Conservation (phyloP, 2,329 filamentous ascomycete species). For the Ceratocystis alfenasii region DNA sequence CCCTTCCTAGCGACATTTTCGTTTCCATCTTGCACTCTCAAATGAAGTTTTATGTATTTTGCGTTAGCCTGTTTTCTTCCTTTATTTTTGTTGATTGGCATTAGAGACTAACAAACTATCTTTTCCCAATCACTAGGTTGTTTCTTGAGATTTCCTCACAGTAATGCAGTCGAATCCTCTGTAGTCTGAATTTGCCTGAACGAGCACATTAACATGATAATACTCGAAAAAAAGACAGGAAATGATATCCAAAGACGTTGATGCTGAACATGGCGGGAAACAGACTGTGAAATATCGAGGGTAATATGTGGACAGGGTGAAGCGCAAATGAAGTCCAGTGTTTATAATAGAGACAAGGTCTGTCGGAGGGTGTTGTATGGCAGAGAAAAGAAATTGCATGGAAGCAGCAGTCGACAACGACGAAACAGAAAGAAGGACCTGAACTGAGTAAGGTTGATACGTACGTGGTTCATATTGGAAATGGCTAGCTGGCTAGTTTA, state of each 20-base stretch:
- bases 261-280: background rate
- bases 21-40: background rate
- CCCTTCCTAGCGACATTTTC: no score
- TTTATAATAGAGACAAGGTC: no score
- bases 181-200: background rate
- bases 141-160: conserved; percentile 15
- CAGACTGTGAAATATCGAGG: background rate
- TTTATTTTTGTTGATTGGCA: background rate
- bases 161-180: background rate
- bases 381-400: no score
- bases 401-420: no score
- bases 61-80: background rate
- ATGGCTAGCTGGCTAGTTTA: no score
- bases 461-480: no score
- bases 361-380: no score
- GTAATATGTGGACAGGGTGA: no score
- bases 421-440: no score
- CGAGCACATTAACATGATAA: conserved; percentile 3
- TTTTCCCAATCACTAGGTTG: conserved; percentile 10
- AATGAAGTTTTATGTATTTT: background rate
- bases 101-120: conserved; percentile 4
- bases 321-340: no score
- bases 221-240: background rate
- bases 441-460: no score
- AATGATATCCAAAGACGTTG: background rate